These are phyloP conservation scores for Ascochyta pisi DNA, from an alignment of 2,329 filamentous ascomycete species.

Conservation along the genomic window DNA sequence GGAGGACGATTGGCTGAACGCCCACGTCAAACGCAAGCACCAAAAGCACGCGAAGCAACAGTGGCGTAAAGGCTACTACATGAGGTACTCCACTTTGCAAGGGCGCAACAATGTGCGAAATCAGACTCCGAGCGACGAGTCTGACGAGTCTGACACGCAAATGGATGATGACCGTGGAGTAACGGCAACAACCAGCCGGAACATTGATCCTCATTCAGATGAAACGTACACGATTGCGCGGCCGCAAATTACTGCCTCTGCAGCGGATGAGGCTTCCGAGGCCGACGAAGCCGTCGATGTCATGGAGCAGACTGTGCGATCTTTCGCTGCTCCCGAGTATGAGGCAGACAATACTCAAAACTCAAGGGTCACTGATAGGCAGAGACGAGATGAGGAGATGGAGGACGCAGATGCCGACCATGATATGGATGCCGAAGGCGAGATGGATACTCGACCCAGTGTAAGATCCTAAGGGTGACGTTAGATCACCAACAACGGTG, in stretches of 20 bases:
- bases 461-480: neutral
- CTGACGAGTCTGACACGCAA: constrained; percentile 1
- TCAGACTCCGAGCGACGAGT: neutral
- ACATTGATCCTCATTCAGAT: constrained; percentile 28
- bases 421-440: constrained; percentile 29
- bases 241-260: neutral
- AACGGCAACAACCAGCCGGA: constrained; percentile 3
- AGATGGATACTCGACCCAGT: constrained; percentile 20
- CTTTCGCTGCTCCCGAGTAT: neutral
- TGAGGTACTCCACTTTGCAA: constrained; percentile 24
- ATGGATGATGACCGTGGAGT: neutral
- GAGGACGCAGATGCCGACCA: constrained; percentile 22
- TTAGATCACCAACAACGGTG: too few species aligned
- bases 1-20: constrained; percentile 41
- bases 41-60: constrained; percentile 28
- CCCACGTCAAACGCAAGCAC: constrained; percentile 37
- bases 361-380: neutral
- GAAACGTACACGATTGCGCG: constrained; percentile 30
- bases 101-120: neutral
- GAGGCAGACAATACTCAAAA: constrained; percentile 1
- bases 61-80: constrained; percentile 34
- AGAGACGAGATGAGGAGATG: constrained; percentile 20
- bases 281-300: neutral
- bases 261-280: constrained; percentile 2
- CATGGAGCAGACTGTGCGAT: neutral